Evolutionary conservation across 2,329 filamentous ascomycete genomes (phyloP).

Genomic region (Blumeria hordei): DNA sequence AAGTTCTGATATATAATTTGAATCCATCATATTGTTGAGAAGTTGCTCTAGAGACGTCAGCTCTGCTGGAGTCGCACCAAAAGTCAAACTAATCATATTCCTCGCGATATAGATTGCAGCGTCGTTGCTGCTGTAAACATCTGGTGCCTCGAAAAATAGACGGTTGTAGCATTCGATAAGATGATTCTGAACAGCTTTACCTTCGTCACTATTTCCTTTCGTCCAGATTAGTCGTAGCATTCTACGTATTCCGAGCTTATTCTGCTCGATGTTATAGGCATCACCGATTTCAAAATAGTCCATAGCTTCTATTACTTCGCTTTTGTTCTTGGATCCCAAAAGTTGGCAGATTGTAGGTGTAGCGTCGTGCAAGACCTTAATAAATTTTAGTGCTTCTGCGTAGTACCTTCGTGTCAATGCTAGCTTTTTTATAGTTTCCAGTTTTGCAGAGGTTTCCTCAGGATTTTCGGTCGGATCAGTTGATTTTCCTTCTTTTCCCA

Average conservation of each 20-base stretch:
- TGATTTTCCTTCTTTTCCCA: constrained; percentile 62
- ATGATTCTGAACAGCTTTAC: constrained; percentile 90
- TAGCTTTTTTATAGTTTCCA: constrained; percentile 68
- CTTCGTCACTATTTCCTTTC: constrained; percentile 96
- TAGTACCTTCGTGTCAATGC: constrained; percentile 80
- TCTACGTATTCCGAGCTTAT: constrained; percentile 72
- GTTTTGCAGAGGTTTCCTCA: constrained; percentile 66
- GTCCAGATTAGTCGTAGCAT: constrained; percentile 98
- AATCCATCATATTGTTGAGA: constrained; percentile 92
- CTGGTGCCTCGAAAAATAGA: constrained; percentile 87
- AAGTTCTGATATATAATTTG: constrained; percentile 58
- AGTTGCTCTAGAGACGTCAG: constrained; percentile 88
- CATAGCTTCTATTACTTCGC: constrained; percentile 95
- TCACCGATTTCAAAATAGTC: constrained; percentile 93
- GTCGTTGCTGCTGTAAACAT: constrained; percentile 67
- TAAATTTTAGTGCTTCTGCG: constrained; percentile 78
- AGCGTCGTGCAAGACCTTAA: constrained; percentile 68
- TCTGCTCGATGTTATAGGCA: constrained; percentile 86
- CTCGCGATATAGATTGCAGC: constrained; percentile 85
- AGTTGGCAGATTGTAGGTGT: constrained; percentile 66
- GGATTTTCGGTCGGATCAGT: constrained; percentile 51
- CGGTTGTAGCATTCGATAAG: constrained; percentile 91
- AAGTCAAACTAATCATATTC: constrained; percentile 98
- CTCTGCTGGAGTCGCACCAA: constrained; percentile 83
- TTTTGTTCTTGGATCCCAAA: constrained; percentile 87